A percentile compares a stretch with the other conserved stretches of the same genome.
Evolutionary conservation across 1,284 basidiomycete genomes (phyloP).

Genomic region (Dichomitus squalens): DNA sequence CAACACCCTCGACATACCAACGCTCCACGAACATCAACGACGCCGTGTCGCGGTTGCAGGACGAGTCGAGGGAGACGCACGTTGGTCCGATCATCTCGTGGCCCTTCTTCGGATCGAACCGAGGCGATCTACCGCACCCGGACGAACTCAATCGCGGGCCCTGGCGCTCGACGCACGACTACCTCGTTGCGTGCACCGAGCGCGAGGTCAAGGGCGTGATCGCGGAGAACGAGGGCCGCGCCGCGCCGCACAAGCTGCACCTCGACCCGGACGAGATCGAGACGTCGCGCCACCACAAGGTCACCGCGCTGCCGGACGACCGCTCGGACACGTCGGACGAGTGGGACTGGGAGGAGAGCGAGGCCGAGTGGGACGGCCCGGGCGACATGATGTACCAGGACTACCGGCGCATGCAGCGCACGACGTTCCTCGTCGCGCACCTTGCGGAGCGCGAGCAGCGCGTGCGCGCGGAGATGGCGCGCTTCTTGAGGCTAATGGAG

Average conservation of each 20-base stretch:
- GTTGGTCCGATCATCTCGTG: slow-evolving; percentile 82
- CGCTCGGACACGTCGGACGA: slow-evolving; percentile 72
- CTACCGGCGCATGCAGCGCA: slow-evolving; percentile 75
- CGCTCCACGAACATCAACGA: slow-evolving; percentile 20
- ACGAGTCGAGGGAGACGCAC: slow-evolving; percentile 45
- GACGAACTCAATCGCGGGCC: slow-evolving; percentile 75
- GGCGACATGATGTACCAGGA: slow-evolving; percentile 76
- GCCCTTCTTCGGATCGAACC: slow-evolving; percentile 83
- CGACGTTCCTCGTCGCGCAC: slow-evolving; percentile 75
- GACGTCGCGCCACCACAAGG: slow-evolving; percentile 66
- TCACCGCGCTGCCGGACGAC: slow-evolving; percentile 66
- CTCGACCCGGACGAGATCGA: slow-evolving; percentile 76
- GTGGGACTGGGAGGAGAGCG: slow-evolving; percentile 74
- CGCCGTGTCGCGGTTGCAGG: slow-evolving; percentile 15
- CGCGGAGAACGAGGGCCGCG: slow-evolving; percentile 72
- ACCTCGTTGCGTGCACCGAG: slow-evolving; percentile 62
- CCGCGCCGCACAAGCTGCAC: slow-evolving; percentile 72
- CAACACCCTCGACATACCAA: slow-evolving; percentile 30
- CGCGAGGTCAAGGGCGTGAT: slow-evolving; percentile 71
- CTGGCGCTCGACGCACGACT: slow-evolving; percentile 59
- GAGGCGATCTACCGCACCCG: slow-evolving; percentile 70
- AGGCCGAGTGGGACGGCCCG: slow-evolving; percentile 74
- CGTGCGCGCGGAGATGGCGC: slow-evolving; percentile 67
- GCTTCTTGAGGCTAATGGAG: slow-evolving; percentile 70
- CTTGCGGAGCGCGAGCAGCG: slow-evolving; percentile 59